Conservation (phyloP, 2,329 filamentous ascomycete genomes). For the Aureobasidium leucospermi region DNA sequence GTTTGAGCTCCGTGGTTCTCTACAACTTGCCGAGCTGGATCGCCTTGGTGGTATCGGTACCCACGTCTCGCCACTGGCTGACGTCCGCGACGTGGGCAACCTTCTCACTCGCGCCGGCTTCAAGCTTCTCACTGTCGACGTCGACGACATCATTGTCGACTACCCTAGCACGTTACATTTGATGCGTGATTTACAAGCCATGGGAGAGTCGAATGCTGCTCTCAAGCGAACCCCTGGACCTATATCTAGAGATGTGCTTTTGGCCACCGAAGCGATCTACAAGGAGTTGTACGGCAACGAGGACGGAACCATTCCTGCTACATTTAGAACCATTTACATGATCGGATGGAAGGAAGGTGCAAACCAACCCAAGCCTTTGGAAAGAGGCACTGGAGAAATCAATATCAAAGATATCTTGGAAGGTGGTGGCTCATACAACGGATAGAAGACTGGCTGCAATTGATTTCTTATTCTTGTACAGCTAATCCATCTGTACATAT, state of each 20-base stretch:
- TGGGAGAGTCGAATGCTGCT: slow-evolving; percentile 92
- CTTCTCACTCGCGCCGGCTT: slow-evolving; percentile 82
- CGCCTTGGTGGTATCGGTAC: slow-evolving; percentile 84
- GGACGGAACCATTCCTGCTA: slow-evolving; percentile 68
- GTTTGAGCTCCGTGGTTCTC: slow-evolving; percentile 84
- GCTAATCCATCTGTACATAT: not conserved
- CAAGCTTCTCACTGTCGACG: slow-evolving; percentile 91
- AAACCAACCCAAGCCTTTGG: slow-evolving; percentile 69
- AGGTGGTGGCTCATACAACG: slow-evolving; percentile 23
- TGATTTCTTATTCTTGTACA: not conserved
- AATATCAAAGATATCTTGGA: slow-evolving; percentile 79
- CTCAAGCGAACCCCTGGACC: slow-evolving; percentile 76
- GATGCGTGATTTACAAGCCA: slow-evolving; percentile 89
- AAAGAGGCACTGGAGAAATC: slow-evolving; percentile 76
- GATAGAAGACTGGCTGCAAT: not conserved
- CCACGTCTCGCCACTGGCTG: slow-evolving; percentile 83
- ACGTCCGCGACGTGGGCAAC: slow-evolving; percentile 85
- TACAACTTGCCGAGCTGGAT: slow-evolving; percentile 89
- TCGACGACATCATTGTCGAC: slow-evolving; percentile 94
- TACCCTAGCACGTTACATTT: slow-evolving; percentile 84
- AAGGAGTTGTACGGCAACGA: slow-evolving; percentile 76
- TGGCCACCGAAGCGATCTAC: slow-evolving; percentile 87
- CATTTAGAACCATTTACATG: slow-evolving; percentile 95
- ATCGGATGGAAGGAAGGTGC: slow-evolving; percentile 92
- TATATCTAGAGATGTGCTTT: slow-evolving; percentile 73